A percentile compares a stretch with the other conserved stretches of the same genome.
phyloP scores from a whole-genome alignment of 352 stramenopile species.

The Pythium guiyangense region DNA sequence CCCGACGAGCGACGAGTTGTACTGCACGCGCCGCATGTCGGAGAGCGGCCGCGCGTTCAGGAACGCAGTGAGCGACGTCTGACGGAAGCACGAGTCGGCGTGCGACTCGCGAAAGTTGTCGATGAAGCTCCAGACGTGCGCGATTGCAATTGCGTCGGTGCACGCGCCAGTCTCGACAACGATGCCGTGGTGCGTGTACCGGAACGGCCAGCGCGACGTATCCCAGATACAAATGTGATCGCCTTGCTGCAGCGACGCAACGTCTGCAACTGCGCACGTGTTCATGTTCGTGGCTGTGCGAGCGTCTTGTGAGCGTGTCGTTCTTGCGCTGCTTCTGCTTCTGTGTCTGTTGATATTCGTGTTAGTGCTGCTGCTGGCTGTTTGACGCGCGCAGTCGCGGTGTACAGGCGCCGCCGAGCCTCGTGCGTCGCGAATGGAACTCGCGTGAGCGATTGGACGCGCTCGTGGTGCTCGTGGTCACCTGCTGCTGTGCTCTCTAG shows the following conservation, averaged over 20 bases:
- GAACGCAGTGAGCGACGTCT: conserved; percentile 70
- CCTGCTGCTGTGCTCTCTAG: no score
- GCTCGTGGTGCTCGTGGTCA: no score
- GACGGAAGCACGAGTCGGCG: conserved; percentile 56
- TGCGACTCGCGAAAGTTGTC: conserved; percentile 52
- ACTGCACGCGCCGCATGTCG: conserved; percentile 71
- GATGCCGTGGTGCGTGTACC: conserved; percentile 76
- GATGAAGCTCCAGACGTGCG: conserved; percentile 68
- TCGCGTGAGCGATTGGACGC: no score
- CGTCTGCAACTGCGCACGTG: conserved; percentile 53
- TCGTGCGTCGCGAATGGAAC: no score
- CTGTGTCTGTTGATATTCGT: no score
- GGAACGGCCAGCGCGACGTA: conserved; percentile 66
- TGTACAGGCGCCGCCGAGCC: no score
- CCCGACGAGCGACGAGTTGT: conserved; percentile 64
- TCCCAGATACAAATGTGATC: conserved; percentile 85
- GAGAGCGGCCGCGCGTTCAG: conserved; percentile 46
- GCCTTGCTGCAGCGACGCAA: conserved; percentile 43
- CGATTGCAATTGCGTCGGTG: conserved; percentile 50
- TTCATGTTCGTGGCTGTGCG: no score
- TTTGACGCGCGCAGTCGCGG: no score
- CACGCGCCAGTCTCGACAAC: conserved; percentile 37
- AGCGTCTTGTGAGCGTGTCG: no score
- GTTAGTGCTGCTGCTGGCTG: no score
- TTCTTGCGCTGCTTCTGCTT: background rate